These are phyloP conservation scores for Apium graveolens DNA, from an alignment of 129 eudicot species.

Conservation along the genomic window DNA sequence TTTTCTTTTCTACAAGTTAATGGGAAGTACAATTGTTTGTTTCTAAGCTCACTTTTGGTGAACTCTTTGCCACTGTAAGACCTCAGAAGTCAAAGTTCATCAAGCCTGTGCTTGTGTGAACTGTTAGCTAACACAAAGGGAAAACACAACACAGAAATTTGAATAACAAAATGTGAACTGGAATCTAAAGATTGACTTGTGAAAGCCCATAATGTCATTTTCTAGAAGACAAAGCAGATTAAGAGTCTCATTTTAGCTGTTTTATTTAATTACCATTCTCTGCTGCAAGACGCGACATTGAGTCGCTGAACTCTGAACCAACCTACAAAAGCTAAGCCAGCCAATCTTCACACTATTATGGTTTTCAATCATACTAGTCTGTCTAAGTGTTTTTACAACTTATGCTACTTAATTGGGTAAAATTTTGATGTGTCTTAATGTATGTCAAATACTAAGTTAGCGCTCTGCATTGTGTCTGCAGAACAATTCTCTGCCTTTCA, in stretches of 20 bases:
- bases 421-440: no score
- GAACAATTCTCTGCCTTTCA: slow-evolving; percentile 76
- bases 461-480: neutral
- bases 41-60: neutral
- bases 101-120: no score
- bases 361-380: neutral
- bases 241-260: neutral
- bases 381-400: neutral
- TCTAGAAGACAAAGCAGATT: neutral
- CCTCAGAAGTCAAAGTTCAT: slow-evolving; percentile 3
- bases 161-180: neutral
- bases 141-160: neutral
- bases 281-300: neutral
- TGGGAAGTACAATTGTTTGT: neutral
- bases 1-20: no score
- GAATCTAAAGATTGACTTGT: neutral
- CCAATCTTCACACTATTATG: no score
- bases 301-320: neutral
- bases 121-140: neutral
- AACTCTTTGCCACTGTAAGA: neutral
- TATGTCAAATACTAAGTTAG: neutral
- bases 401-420: neutral
- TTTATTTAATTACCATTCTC: neutral
- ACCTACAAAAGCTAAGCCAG: neutral
- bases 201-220: neutral